phyloP scores from a whole-genome alignment of 306 rosid species.

The Spatholobus suberectus region DNA sequence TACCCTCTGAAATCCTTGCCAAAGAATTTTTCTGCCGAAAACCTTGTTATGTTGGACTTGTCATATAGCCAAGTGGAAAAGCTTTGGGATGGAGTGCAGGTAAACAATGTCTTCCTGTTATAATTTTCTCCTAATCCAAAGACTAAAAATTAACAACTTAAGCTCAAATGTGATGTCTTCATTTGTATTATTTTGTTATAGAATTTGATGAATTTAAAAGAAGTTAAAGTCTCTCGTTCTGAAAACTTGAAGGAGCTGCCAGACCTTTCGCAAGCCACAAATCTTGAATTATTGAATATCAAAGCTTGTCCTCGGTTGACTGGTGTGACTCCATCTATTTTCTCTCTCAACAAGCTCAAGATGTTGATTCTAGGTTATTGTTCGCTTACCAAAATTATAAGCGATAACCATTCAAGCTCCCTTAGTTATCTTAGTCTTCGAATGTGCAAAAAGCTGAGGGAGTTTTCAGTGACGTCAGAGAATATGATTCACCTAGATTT shows the following conservation, averaged over 20 bases:
- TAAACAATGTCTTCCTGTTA: background rate
- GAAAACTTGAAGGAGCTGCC: background rate
- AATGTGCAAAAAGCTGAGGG: background rate
- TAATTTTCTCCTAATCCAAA: background rate
- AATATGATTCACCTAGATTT: background rate
- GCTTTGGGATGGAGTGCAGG: conserved; percentile 32
- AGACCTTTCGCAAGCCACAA: conserved; percentile 1
- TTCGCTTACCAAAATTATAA: background rate
- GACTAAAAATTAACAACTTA: background rate
- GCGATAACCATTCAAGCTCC: background rate
- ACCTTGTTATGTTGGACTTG: background rate
- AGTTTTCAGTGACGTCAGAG: background rate
- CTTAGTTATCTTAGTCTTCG: background rate
- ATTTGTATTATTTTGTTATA: background rate
- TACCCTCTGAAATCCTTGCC: conserved; percentile 36
- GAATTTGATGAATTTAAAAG: background rate
- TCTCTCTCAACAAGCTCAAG: background rate
- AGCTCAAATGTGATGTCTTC: background rate
- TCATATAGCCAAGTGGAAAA: background rate
- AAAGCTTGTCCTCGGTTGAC: background rate
- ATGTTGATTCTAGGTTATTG: background rate
- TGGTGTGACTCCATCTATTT: background rate
- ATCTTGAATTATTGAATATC: background rate
- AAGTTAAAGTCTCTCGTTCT: background rate
- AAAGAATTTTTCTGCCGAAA: background rate